A percentile compares a stretch with the other conserved stretches of the same genome.
Evolutionary conservation across 1,284 basidiomycete species (phyloP).

Genomic region (Leccinum solheimii): DNA sequence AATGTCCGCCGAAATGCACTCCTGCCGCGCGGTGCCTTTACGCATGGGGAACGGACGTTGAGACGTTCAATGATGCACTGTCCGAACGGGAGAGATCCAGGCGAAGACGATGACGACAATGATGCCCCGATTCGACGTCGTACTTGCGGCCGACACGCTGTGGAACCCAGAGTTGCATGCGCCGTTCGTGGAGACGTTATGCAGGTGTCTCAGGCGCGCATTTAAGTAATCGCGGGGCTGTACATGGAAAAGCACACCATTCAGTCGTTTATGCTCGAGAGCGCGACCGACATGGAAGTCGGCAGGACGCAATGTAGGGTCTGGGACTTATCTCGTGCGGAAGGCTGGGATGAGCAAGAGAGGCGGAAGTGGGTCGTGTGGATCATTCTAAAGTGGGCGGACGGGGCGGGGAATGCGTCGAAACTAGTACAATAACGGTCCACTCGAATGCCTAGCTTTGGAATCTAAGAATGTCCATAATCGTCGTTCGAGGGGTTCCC

Average conservation of each 20-base stretch:
- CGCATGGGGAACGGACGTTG: constrained; percentile 58
- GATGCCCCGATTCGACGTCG: constrained; percentile 54
- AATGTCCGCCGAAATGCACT: constrained; percentile 58
- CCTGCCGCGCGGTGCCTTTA: too few relatives aligned
- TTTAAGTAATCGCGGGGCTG: constrained; percentile 58
- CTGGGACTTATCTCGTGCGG: constrained; percentile 55
- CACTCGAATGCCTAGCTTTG: background rate
- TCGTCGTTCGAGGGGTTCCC: background rate
- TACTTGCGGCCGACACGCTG: constrained; percentile 72
- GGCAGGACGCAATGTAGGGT: constrained; percentile 38
- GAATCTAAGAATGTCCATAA: background rate
- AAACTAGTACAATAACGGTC: constrained; percentile 3
- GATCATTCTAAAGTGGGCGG: constrained; percentile 57
- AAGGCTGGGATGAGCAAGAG: constrained; percentile 52
- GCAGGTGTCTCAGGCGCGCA: constrained; percentile 52
- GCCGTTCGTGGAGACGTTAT: constrained; percentile 35
- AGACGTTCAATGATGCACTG: constrained; percentile 26
- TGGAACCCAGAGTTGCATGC: constrained; percentile 67
- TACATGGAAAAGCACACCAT: constrained; percentile 75
- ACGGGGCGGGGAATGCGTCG: constrained; percentile 3
- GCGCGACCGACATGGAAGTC: constrained; percentile 46
- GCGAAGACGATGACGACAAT: background rate
- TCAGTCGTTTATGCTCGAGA: constrained; percentile 45
- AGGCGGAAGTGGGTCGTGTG: constrained; percentile 70
- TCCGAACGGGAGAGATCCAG: background rate